Evolutionary conservation across 306 rosid genomes (phyloP), one percentile per base, ranked within the genome.

Genomic region (Coriaria nepalensis): DNA sequence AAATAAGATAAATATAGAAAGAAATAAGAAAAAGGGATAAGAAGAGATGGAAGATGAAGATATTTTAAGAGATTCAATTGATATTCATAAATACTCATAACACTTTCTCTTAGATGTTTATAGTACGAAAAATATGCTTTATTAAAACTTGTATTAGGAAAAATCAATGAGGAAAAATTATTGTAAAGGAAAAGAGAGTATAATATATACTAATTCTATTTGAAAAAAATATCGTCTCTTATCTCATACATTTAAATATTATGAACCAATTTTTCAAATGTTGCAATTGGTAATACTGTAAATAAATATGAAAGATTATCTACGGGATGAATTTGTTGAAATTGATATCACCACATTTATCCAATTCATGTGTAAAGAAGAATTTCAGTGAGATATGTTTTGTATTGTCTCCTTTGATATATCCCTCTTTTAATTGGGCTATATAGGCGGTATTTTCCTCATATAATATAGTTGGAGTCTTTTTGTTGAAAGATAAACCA

Each of bases 381-480:
- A n/a, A n/a, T n/a, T n/a, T n/a, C 36, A 39, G 44, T 43, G 45
- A 51, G 4, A 61, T 51, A 9, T 51, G 52, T n/a, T 51, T 42
- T 2, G 38, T 42, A 41, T 2, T 50, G 0, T 35, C 49, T 11
- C n/a, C n/a, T n/a, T n/a, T n/a, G n/a, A n/a, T n/a, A n/a, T n/a
- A n/a, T n/a, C 55, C 55, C 7, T 2, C 15, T 50, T 7, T 50
- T 0, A 50, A n/a, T 58, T 60, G 13, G 2, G 50, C 9, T 20
- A 60, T 50, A 8, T 52, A 60, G 2, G 15, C 4, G 4, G 0
- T 4, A 7, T 52, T 45, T 5, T 44, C 41, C 37, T 52, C 40
- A 6, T n/a, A n/a, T n/a, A n/a, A n/a, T n/a, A n/a, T n/a, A n/a
- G n/a, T n/a, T n/a, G n/a, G n/a, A n/a, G n/a, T n/a, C n/a, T n/a